A percentile compares a stretch with the other conserved stretches of the same genome.
Evolutionary conservation across 768 basidiomycete species (phyloP).

Genomic region (Amylocystis lapponica): DNA sequence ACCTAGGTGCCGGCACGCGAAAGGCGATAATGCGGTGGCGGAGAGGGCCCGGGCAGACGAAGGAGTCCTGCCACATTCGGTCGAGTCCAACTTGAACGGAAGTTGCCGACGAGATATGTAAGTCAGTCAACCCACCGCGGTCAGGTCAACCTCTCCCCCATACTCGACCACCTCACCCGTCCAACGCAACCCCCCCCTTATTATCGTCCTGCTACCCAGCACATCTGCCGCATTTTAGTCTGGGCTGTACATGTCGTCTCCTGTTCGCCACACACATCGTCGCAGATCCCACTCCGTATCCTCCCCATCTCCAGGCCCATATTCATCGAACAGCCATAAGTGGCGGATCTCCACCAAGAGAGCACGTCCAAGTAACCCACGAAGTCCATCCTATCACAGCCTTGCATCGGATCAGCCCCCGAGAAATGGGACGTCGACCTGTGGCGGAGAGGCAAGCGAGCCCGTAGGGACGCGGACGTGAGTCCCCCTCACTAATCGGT

Average conservation of each 20-base stretch:
- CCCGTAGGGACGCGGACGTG: slow-evolving; percentile 44
- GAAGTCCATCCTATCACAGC: slow-evolving; percentile 27
- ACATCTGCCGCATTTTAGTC: too few species aligned
- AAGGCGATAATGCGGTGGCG: too few species aligned
- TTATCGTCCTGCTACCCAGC: too few species aligned
- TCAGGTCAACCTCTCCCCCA: too few species aligned
- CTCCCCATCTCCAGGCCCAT: slow-evolving; percentile 29
- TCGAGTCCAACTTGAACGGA: too few species aligned
- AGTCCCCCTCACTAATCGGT: slow-evolving; percentile 15
- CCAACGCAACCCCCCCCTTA: too few species aligned
- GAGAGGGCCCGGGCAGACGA: too few species aligned
- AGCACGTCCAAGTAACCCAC: slow-evolving; percentile 35
- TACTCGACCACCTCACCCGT: too few species aligned
- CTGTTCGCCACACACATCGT: slow-evolving; percentile 33
- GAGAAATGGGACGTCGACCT: slow-evolving; percentile 49
- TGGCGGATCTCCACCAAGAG: slow-evolving; percentile 46
- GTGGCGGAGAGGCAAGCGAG: slow-evolving; percentile 51
- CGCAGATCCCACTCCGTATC: slow-evolving; percentile 51
- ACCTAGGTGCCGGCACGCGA: too few species aligned
- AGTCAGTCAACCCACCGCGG: neutral
- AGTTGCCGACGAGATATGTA: too few species aligned
- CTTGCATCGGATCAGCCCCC: slow-evolving; percentile 22
- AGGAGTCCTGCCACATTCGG: too few species aligned
- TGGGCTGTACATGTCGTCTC: slow-evolving; percentile 28
- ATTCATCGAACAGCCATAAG: slow-evolving; percentile 31